Conservation (phyloP, 225 moss, liverwort and hornwort species). For the Asterella californica region DNA sequence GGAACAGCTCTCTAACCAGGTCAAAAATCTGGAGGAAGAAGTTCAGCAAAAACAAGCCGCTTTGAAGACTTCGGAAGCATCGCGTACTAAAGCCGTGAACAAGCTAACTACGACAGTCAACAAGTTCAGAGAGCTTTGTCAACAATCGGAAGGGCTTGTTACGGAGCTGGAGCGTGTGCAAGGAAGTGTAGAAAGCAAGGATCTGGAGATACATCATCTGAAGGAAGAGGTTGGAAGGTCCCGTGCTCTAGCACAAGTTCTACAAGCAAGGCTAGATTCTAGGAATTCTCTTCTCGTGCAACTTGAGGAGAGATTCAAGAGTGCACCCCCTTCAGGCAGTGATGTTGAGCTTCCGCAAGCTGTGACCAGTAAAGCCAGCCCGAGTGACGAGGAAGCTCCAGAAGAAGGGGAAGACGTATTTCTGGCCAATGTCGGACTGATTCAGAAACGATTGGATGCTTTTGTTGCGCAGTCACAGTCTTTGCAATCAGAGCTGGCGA, state of each 20-base stretch:
- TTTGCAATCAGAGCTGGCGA: conserved; percentile 43
- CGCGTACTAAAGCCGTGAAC: conserved; percentile 57
- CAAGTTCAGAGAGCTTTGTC: conserved; percentile 73
- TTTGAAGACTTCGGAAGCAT: conserved; percentile 57
- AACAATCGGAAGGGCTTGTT: conserved; percentile 81
- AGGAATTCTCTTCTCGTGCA: conserved; percentile 23
- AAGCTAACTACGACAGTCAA: conserved; percentile 69
- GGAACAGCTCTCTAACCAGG: conserved; percentile 39
- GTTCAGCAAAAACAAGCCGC: conserved; percentile 52
- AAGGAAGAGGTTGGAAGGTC: conserved; percentile 46
- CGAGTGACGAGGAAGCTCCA: not conserved
- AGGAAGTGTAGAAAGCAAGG: conserved; percentile 59
- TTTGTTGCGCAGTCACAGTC: conserved; percentile 31
- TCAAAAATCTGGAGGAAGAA: conserved; percentile 51
- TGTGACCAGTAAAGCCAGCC: not conserved
- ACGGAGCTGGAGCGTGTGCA: conserved; percentile 71
- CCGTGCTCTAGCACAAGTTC: conserved; percentile 35
- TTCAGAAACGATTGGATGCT: conserved; percentile 30
- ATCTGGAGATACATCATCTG: conserved; percentile 60
- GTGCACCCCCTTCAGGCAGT: conserved; percentile 9
- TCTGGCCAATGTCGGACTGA: conserved; percentile 25
- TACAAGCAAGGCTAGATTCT: conserved; percentile 34
- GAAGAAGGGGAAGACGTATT: conserved; percentile 25
- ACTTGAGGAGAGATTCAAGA: conserved; percentile 26
- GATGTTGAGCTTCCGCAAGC: conserved; percentile 10